phyloP scores from a whole-genome alignment of 2,329 filamentous ascomycete species.

The Elsinoe fawcettii region DNA sequence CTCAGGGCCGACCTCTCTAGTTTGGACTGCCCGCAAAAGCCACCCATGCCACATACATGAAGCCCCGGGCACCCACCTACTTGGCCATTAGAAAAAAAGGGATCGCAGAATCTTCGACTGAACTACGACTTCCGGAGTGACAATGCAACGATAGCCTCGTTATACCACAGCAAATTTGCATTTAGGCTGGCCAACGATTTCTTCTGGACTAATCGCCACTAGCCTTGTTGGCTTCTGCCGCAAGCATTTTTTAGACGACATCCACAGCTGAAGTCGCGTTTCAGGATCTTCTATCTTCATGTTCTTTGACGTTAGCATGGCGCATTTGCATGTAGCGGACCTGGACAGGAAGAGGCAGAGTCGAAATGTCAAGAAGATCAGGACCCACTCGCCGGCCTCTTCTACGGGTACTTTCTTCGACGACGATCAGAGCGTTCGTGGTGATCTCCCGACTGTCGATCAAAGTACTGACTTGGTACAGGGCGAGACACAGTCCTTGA shows the following conservation, averaged over 20 bases:
- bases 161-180: background rate
- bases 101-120: background rate
- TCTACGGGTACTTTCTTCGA: conserved; percentile 14
- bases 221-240: conserved; percentile 12
- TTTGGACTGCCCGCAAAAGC: background rate
- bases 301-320: conserved; percentile 10
- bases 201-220: conserved; percentile 10
- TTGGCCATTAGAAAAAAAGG: background rate
- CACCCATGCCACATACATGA: conserved; percentile 12
- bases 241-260: background rate
- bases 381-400: conserved; percentile 14
- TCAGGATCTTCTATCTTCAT: conserved; percentile 1
- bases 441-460: background rate
- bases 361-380: conserved; percentile 13
- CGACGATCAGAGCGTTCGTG: conserved; percentile 10
- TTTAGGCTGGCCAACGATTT: background rate
- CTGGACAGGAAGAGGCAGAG: conserved; percentile 10
- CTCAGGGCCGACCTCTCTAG: conserved; percentile 1
- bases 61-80: conserved; percentile 5
- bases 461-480: background rate
- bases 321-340: conserved; percentile 6
- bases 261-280: conserved; percentile 5
- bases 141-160: conserved; percentile 7
- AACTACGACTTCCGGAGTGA: background rate
- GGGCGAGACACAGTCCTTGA: background rate